Base-by-base conservation (phyloP, 176 grass and related monocot genomes). In the Calamus simplicifolius region DNA sequence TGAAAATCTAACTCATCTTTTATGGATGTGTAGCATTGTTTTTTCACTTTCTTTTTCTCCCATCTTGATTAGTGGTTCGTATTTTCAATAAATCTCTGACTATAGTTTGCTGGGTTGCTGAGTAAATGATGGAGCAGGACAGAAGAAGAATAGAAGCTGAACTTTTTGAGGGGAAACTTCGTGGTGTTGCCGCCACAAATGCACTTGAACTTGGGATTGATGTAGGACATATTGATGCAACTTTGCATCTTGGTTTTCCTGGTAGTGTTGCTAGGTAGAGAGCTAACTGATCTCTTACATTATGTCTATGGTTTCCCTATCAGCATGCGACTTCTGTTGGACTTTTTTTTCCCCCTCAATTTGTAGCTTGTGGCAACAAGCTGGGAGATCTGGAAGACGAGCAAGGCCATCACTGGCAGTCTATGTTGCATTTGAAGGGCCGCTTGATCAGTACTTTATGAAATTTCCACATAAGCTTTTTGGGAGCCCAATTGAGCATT, bases 381-480 rank as follows among this genome's bases (percentile, higher is more conserved):
- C 91, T 4, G 91, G 86, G 74, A 90, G 91, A 64, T 90, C 91
- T 65, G 91, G 86, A 79, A 87, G 91, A 73, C 80, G 86, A 76
- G 75, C 72, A 58, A 96, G 76, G 73, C 77, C 80, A 62, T 96
- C 91, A 75, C 73, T 96, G 58, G 86, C 91, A 61, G 69, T 96
- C 31, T 96, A 96, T 82, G 83, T 96, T 73, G 86, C 83, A 69
- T 90, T 96, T 77, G 87, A 88, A 51, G 64, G 92, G 29, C 81
- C 92, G 82, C 54, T 96, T 56, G 92, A 96, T 90, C 92, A 96
- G 53, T 88, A 90, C 71, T 96, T 90, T 60, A 96, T 96, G 92
- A 96, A 90, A 70, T 90, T 79, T 71, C 83, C 92, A 59, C 59
- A 82, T 51, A 96, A 96, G 61, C 66, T 96, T 58, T 88, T 96